Evolutionary conservation across 2,329 filamentous ascomycete genomes (phyloP).

Genomic region (Hyphodiscus sp.): DNA sequence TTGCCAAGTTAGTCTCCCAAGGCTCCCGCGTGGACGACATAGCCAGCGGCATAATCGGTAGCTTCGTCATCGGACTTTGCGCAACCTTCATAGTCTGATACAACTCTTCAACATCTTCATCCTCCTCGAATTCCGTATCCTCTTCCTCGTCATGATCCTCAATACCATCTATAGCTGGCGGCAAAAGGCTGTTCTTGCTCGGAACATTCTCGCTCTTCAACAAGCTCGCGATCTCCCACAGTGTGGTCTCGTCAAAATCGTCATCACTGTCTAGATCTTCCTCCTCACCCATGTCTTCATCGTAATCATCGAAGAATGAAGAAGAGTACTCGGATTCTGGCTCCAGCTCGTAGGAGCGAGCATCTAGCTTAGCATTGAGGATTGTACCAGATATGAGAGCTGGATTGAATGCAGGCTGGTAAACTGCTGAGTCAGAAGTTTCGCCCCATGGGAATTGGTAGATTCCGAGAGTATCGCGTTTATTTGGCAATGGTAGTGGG

Average conservation of each 20-base stretch:
- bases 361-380: constrained; percentile 20
- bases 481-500: constrained; percentile 51
- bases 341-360: constrained; percentile 22
- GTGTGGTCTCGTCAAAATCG: constrained; percentile 52
- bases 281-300: constrained; percentile 41
- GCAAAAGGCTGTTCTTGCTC: constrained; percentile 45
- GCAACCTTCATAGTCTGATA: not conserved
- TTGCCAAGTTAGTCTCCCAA: constrained; percentile 8
- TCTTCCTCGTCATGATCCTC: constrained; percentile 21
- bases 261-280: constrained; percentile 29
- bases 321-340: constrained; percentile 21
- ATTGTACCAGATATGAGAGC: constrained; percentile 13
- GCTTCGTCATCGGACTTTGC: constrained; percentile 6
- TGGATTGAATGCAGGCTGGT: constrained; percentile 34
- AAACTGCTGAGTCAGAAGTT: constrained; percentile 46
- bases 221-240: constrained; percentile 59
- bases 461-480: constrained; percentile 53
- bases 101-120: constrained; percentile 1
- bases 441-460: constrained; percentile 64
- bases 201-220: constrained; percentile 47
- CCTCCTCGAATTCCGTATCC: constrained; percentile 8
- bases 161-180: constrained; percentile 17
- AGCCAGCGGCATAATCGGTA: constrained; percentile 20
- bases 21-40: constrained; percentile 7
- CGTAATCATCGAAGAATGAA: constrained; percentile 56